A percentile compares a stretch with the other conserved stretches of the same genome.
Conservation (phyloP, 2,329 filamentous ascomycete genomes). For the Cladosporium sp. region DNA sequence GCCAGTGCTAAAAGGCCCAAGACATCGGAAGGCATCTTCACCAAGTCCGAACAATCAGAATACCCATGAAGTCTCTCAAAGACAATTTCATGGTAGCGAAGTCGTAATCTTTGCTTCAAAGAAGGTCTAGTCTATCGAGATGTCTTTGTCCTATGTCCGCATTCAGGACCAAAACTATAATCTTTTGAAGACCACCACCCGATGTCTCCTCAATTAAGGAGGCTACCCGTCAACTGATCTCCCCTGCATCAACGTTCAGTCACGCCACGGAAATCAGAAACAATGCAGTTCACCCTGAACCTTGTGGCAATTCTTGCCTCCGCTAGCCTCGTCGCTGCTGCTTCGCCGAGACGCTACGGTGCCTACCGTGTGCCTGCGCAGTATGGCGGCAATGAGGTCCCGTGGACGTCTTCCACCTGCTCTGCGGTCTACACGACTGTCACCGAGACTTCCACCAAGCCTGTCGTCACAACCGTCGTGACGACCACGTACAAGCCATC, state of each 20-base stretch:
- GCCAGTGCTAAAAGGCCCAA: not conserved
- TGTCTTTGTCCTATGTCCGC: conserved; percentile 5
- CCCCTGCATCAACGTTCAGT: no score
- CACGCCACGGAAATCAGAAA: not conserved
- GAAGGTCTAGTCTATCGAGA: not conserved
- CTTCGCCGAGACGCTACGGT: not conserved
- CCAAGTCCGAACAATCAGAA: not conserved
- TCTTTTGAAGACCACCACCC: no score
- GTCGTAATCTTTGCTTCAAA: conserved; percentile 4
- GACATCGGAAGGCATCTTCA: not conserved
- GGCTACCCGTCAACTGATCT: no score
- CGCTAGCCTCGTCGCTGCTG: not conserved
- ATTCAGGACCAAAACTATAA: not conserved
- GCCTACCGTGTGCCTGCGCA: not conserved
- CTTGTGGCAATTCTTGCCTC: conserved; percentile 6
- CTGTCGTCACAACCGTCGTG: conserved; percentile 1
- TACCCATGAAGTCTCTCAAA: not conserved
- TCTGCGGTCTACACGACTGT: conserved; percentile 7
- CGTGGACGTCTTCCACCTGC: conserved; percentile 9
- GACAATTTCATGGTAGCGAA: not conserved
- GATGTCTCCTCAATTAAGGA: no score
- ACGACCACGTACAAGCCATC: conserved; percentile 7
- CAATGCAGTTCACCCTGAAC: conserved; percentile 7
- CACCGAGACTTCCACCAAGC: not conserved
- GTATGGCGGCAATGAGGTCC: not conserved